Conservation (phyloP, 139 green algal genomes). For the Micractinium sp. region DNA sequence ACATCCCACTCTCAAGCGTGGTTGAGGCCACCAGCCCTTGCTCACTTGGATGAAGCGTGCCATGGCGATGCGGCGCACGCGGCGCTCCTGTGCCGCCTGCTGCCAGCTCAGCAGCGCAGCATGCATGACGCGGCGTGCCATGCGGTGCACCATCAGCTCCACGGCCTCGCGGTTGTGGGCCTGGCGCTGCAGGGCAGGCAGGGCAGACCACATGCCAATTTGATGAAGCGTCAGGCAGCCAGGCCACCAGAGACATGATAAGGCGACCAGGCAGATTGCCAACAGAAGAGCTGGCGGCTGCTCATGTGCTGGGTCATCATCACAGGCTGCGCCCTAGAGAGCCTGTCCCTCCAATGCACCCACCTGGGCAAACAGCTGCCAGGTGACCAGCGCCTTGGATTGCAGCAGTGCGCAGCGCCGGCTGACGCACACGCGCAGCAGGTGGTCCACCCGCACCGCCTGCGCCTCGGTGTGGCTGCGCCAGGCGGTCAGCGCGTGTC, state of each 20-base stretch:
- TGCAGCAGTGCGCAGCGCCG: not conserved
- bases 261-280: not conserved
- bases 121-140: slow-evolving; percentile 6
- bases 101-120: slow-evolving; percentile 39
- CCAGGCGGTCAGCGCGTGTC: slow-evolving; percentile 26
- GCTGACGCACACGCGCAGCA: slow-evolving; percentile 26
- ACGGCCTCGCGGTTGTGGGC: slow-evolving; percentile 33
- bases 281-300: not conserved
- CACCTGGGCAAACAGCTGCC: slow-evolving; percentile 32
- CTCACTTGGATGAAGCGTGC: slow-evolving; percentile 41
- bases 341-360: not conserved
- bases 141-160: slow-evolving; percentile 36
- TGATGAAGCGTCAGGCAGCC: not conserved
- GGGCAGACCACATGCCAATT: not conserved
- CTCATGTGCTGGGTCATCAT: not conserved
- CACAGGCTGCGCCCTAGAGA: not conserved
- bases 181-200: not conserved
- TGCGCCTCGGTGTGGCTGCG: not conserved
- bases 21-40: not conserved
- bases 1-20: not conserved
- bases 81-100: slow-evolving; percentile 23
- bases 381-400: slow-evolving; percentile 7
- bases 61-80: slow-evolving; percentile 35
- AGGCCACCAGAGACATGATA: not conserved
- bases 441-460: not conserved